Percentiles rank a stretch among this genome's conserved stretches.
Conservation (phyloP, 2,329 filamentous ascomycete species). For the Penicillium brasilianum region DNA sequence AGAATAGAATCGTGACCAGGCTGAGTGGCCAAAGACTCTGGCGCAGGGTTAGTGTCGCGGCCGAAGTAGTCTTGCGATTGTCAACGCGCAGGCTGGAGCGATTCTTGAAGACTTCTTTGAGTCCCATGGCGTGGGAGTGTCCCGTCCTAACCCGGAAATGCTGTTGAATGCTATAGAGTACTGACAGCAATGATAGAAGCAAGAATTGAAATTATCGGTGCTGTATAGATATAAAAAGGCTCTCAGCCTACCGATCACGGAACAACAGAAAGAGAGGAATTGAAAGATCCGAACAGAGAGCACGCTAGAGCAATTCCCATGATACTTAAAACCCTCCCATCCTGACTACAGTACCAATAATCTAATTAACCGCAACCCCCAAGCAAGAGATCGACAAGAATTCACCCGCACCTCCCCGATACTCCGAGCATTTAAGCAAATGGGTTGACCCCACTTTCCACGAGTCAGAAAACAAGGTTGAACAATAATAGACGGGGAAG, state of each 20-base stretch:
- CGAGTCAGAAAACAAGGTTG: neutral
- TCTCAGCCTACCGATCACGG: neutral
- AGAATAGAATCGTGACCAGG: conserved; percentile 56
- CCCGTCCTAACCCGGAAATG: neutral
- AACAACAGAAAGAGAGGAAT: neutral
- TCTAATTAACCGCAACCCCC: neutral
- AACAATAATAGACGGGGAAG: neutral
- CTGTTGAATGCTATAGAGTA: neutral
- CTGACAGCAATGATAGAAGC: neutral
- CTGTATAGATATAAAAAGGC: too few relatives aligned
- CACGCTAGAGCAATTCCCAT: neutral
- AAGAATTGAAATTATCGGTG: too few relatives aligned
- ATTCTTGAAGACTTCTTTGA: conserved; percentile 36
- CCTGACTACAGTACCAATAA: neutral
- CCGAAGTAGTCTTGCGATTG: conserved; percentile 46
- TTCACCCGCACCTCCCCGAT: neutral
- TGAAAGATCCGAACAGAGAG: neutral
- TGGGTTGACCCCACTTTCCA: neutral
- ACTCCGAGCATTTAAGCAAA: neutral
- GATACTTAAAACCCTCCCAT: neutral
- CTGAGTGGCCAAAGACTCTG: conserved; percentile 52
- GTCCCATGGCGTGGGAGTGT: conserved; percentile 31
- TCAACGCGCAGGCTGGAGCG: conserved; percentile 41
- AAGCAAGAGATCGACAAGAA: neutral
- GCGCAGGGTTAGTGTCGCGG: conserved; percentile 49